Conservation (phyloP, 352 stramenopile genomes). For the Phytophthora sansomeana region DNA sequence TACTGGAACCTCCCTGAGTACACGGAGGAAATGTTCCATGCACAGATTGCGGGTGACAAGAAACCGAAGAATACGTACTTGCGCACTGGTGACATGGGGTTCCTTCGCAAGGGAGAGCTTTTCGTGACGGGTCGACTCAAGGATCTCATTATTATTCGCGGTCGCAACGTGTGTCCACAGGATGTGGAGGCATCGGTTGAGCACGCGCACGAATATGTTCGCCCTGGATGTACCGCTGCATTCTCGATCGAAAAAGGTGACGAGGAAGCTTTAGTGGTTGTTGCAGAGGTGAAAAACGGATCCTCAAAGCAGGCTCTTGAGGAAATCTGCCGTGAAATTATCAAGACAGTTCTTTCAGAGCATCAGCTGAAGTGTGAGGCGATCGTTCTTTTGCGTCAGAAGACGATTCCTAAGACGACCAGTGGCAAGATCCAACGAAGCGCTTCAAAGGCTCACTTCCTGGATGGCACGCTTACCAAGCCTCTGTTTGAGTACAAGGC, state of each 20-base stretch:
- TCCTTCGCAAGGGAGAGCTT: conserved; percentile 68
- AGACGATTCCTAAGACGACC: conserved; percentile 85
- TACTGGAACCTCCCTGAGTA: conserved; percentile 82
- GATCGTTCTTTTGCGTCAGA: conserved; percentile 77
- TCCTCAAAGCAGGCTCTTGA: conserved; percentile 58
- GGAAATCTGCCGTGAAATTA: conserved; percentile 72
- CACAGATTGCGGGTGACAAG: conserved; percentile 55
- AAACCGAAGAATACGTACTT: conserved; percentile 49
- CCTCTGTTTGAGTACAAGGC: conserved; percentile 61
- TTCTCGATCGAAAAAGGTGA: conserved; percentile 86
- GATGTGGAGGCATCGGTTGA: conserved; percentile 82
- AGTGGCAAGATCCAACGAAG: conserved; percentile 89
- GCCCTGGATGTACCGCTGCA: conserved; percentile 75
- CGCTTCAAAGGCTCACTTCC: conserved; percentile 65
- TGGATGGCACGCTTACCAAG: conserved; percentile 53
- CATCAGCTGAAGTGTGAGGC: conserved; percentile 77
- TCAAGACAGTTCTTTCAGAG: conserved; percentile 66
- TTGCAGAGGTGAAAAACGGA: conserved; percentile 76
- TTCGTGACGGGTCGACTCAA: conserved; percentile 84
- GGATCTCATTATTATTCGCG: conserved; percentile 88
- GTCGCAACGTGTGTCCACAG: conserved; percentile 80
- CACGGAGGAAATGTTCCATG: conserved; percentile 76
- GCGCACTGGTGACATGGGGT: conserved; percentile 82
- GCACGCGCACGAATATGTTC: conserved; percentile 66
- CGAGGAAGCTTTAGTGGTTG: conserved; percentile 80